phyloP scores from a whole-genome alignment of 805 yeast species.

The Komagataella pastoris region DNA sequence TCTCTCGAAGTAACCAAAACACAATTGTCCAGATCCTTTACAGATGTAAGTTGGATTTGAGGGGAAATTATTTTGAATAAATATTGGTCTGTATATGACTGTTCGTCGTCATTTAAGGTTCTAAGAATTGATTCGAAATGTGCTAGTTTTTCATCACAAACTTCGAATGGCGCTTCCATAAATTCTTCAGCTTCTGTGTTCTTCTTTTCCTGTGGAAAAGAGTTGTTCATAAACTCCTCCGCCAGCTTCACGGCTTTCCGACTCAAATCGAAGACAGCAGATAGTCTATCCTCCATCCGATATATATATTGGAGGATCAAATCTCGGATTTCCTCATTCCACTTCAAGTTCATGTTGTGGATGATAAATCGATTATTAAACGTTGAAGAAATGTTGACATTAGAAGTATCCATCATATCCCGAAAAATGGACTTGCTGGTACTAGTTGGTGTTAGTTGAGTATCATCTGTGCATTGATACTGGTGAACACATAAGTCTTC shows the following conservation, averaged over 20 bases:
- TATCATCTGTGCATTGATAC: neutral
- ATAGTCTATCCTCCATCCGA: constrained; percentile 29
- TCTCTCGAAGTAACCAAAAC: constrained; percentile 62
- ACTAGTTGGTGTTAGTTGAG: neutral
- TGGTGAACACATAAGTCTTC: constrained; percentile 5
- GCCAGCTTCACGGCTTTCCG: constrained; percentile 28
- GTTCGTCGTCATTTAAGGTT: constrained; percentile 23
- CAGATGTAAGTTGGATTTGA: constrained; percentile 59
- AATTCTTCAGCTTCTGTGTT: neutral
- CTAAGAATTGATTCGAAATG: constrained; percentile 41
- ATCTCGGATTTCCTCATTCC: constrained; percentile 66
- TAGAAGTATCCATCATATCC: neutral
- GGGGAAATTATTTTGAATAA: constrained; percentile 63
- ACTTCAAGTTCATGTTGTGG: constrained; percentile 61
- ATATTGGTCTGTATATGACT: constrained; percentile 27
- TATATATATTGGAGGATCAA: constrained; percentile 46
- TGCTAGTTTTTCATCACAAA: constrained; percentile 21
- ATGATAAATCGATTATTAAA: constrained; percentile 62
- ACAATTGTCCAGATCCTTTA: constrained; percentile 39
- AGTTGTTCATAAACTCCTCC: constrained; percentile 27
- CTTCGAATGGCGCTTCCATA: neutral
- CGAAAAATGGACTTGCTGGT: neutral
- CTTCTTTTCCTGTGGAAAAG: constrained; percentile 22
- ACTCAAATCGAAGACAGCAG: constrained; percentile 27
- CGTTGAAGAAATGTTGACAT: neutral